phyloP scores from a whole-genome alignment of 768 basidiomycete species.

The Leccinum imitatum region DNA sequence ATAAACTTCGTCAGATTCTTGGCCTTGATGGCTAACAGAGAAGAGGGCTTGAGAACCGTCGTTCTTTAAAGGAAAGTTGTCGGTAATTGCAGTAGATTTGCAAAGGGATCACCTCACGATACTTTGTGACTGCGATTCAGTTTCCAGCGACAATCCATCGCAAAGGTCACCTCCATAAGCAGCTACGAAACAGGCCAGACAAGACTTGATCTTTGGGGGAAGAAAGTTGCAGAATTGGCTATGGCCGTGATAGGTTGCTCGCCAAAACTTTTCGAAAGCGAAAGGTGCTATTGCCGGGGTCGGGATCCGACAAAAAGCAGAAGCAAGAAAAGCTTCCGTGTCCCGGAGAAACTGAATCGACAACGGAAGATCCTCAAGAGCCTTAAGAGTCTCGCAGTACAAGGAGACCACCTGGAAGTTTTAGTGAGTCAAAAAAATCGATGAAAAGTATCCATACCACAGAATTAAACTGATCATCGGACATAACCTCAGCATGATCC shows the following conservation, averaged over 20 bases:
- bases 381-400: slow-evolving; percentile 45
- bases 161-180: slow-evolving; percentile 50
- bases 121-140: slow-evolving; percentile 36
- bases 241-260: slow-evolving; percentile 48
- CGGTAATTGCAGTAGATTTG: slow-evolving; percentile 8
- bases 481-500: slow-evolving; percentile 42
- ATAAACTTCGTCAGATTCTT: slow-evolving; percentile 11
- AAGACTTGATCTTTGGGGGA: slow-evolving; percentile 43
- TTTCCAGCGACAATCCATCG: slow-evolving; percentile 40
- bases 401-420: slow-evolving; percentile 33
- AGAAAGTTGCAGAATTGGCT: slow-evolving; percentile 37
- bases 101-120: slow-evolving; percentile 27
- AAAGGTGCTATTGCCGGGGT: slow-evolving; percentile 48
- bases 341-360: slow-evolving; percentile 40
- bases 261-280: slow-evolving; percentile 60
- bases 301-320: slow-evolving; percentile 50
- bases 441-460: slow-evolving; percentile 39
- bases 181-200: slow-evolving; percentile 46
- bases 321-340: slow-evolving; percentile 47
- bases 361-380: slow-evolving; percentile 39
- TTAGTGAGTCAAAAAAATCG: neutral
- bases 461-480: slow-evolving; percentile 44
- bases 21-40: neutral
- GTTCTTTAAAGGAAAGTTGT: slow-evolving; percentile 21
- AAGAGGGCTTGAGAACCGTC: slow-evolving; percentile 2